Evolutionary conservation across 2,329 filamentous ascomycete genomes (phyloP), one percentile per base, ranked within the genome.

Genomic region (Trichoderma polysporum): DNA sequence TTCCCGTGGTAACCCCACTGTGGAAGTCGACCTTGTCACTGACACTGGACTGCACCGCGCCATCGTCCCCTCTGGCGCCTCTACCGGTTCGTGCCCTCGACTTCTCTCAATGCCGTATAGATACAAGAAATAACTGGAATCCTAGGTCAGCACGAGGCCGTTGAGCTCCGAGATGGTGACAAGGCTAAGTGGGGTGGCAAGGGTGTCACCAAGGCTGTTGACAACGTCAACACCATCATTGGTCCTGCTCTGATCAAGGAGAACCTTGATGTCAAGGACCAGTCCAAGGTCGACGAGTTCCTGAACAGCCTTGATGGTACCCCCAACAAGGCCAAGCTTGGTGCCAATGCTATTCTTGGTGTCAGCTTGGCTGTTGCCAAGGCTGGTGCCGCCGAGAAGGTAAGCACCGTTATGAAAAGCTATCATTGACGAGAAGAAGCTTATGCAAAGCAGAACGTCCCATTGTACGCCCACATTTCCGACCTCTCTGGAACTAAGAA

Each of bases 1-100:
- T 88, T 98, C 95, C 81, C 94, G 95, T 80, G 88, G 88, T 80
- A 99, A 99, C 90, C 95, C 95, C 78, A 99, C 95, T 79, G 94
- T 97, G 78, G 94, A 98, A 88, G 94, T 98, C 77, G 94, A 97
- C 81, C 89, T 97, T 76, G 91, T 97, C 84, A 97, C 94, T 75
- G 93, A 97, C 85, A 96, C 91, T 76, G 94, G 94, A 78, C 90
- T 98, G 71, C 94, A 97, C 89, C 93, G 94, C 79, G 94, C 94
- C 80, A 97, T 97, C 80, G 94, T 98, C 71, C 94, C 94, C 76
- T 97, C 94, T 73, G 94, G 94, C 81, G 94, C 94, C 77, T 97
- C 94, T 76, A 97, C 94, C 76, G 93, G 91, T 94, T 81, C 78
- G 89, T 79, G 68, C 71, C 74, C 69, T 72, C 74, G 74, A 77